Evolutionary conservation across 345 rosid species (phyloP), one percentile per base, ranked within the genome.

Genomic region (Tarenaya hassleriana): DNA sequence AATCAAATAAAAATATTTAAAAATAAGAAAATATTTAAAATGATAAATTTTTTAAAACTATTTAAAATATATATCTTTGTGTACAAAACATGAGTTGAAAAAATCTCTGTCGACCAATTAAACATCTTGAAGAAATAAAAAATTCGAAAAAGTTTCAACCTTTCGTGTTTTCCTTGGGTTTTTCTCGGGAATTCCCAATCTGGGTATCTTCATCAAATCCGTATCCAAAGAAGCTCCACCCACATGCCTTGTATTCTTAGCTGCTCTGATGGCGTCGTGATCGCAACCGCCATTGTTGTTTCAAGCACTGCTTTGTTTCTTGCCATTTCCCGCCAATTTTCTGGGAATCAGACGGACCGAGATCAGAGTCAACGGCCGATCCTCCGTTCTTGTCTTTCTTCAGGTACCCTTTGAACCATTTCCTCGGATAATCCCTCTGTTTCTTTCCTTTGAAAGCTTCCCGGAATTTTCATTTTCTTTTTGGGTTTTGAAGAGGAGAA

Each of bases 201-300:
- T 24, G 29, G 29, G 29, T 5, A 24, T 24, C 29, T 24, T 24
- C 29, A 24, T 24, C 29, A 24, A 24, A 24, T 53, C 13, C 8
- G 34, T 12, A 16, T 21, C 29, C 16, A 31, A 34, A 57, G 27
- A 64, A 52, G n/a, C n/a, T n/a, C n/a, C 21, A 49, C 9, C 33
- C 7, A 55, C 27, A 67, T 68, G 72, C 21, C 81, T 38, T 62
- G 55, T 14, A 60, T 65, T 0, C 57, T 79, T 0, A 70, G 68
- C 53, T 66, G 65, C 27, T 76, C 78, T 27, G 74, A 76, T 41
- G 72, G 77, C 10, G 56, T 88, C 47, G 84, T 83, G 15, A 59
- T 89, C 17, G 97, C 88, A 7, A 76, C 95, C 0, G 94, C 89
- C 53, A 83, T 89, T 88, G 82, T 73, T 3, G 82, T 89, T 57